Base-by-base conservation (phyloP, 176 grass and related monocot genomes). In the Oryza longistaminata region DNA sequence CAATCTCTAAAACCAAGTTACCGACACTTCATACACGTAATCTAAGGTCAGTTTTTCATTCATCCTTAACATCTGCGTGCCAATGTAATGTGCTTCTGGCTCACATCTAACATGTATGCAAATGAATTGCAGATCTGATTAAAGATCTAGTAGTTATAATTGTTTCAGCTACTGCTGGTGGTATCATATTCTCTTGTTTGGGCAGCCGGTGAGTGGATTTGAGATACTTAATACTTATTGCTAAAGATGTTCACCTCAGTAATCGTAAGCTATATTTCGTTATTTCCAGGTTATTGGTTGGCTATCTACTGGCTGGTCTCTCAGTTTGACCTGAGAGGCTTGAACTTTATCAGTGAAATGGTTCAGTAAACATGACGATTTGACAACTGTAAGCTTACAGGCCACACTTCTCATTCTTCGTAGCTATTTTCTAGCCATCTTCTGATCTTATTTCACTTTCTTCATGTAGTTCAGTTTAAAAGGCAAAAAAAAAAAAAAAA, bases 231-330 rank as follows among this genome's bases (percentile, higher is more conserved):
- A 31, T 77, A 40, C 29, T 37, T 68, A 74, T 33, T 77, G 48
- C 29, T 37, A 68, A 83, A 33, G 22, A 21, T 40, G 24, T 35
- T 34, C 55, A 70, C 68, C 24, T 86, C 2, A 11, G 42, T 58
- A 84, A 29, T 78, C 9, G 42, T 58, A 84, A n/a, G 75, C 71
- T n/a, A 33, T 91, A 86, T 61, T 77, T 77, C 82, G 75, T 74
- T 77, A 26, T 78, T 76, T 46, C 37, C 81, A 98, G 96, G 96
- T 98, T 79, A 98, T 98, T 79, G 96, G n/a, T 98, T 88, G 96
- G 96, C 68, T 98, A 98, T 87, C 91, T 98, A 85, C 96, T 98
- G 92, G 89, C 96, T 40, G 93, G 96, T 98, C 96, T 88, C 91
- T 98, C 19, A 76, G n/a, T 98, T 71, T 93, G 96, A 60, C 96